These are phyloP conservation scores for Pyronema domesticum DNA, from an alignment of 495 filamentous ascomycete genomes.

Conservation along the genomic window DNA sequence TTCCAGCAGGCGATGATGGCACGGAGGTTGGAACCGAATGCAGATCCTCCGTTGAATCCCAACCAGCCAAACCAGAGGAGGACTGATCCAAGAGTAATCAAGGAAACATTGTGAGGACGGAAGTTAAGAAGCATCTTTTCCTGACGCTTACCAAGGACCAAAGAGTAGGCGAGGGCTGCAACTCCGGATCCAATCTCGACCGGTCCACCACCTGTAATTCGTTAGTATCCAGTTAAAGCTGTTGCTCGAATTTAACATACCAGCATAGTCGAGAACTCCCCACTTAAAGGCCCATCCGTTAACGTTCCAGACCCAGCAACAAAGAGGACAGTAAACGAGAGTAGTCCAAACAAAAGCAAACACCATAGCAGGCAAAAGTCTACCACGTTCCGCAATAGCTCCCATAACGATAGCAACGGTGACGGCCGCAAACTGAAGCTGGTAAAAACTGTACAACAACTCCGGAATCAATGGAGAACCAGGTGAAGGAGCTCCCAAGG, in stretches of 20 bases:
- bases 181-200: constrained; percentile 94
- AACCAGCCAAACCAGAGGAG: constrained; percentile 98
- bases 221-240: background rate
- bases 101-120: constrained; percentile 92
- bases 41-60: constrained; percentile 92
- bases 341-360: constrained; percentile 95
- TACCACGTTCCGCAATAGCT: constrained; percentile 81
- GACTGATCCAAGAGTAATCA: constrained; percentile 87
- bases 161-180: constrained; percentile 82
- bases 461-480: constrained; percentile 70
- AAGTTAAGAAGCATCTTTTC: constrained; percentile 96
- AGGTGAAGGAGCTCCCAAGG: constrained; percentile 63
- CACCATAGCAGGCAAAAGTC: constrained; percentile 84
- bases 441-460: constrained; percentile 74
- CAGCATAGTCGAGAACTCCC: constrained; percentile 90
- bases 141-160: constrained; percentile 88
- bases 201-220: constrained; percentile 47
- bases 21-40: constrained; percentile 92
- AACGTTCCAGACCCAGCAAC: constrained; percentile 87
- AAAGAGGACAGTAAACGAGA: constrained; percentile 87
- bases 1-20: constrained; percentile 97
- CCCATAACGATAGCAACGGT: constrained; percentile 89
- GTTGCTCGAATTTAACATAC: constrained; percentile 23
- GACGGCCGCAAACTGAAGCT: constrained; percentile 93
- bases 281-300: constrained; percentile 88